Evolutionary conservation across 208 protist species (phyloP).

Genomic region (Naegleria fowleri): DNA sequence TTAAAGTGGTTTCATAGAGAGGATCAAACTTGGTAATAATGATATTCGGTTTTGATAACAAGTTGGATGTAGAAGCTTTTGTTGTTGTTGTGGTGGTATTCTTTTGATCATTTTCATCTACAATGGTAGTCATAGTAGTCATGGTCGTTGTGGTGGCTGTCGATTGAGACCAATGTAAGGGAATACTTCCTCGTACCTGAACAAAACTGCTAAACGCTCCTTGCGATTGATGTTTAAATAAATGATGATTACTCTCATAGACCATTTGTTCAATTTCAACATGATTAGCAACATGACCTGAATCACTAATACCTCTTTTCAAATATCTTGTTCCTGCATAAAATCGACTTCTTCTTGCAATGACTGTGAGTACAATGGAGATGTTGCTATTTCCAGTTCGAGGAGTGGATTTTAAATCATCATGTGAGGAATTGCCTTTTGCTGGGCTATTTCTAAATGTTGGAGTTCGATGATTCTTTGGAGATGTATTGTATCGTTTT

Average conservation of each 20-base stretch:
- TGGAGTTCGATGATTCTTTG: constrained; percentile 41
- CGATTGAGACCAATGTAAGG: constrained; percentile 69
- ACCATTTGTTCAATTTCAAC: constrained; percentile 81
- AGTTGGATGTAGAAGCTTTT: not conserved
- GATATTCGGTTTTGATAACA: constrained; percentile 71
- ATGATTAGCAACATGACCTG: constrained; percentile 69
- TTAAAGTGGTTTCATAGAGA: constrained; percentile 53
- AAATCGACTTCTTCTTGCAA: constrained; percentile 76
- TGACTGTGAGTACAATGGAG: constrained; percentile 63
- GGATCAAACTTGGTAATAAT: constrained; percentile 48
- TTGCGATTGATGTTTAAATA: not conserved
- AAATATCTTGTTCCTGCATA: constrained; percentile 87
- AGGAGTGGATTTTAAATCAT: constrained; percentile 34
- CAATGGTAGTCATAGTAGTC: not conserved
- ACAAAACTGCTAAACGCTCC: constrained; percentile 61
- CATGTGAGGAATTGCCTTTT: constrained; percentile 37
- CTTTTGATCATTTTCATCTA: constrained; percentile 10
- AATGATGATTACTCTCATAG: constrained; percentile 44
- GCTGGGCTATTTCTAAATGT: constrained; percentile 35
- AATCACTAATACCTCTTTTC: constrained; percentile 81
- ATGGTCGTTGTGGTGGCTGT: constrained; percentile 24
- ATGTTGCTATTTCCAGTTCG: constrained; percentile 40
- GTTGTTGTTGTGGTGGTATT: not conserved
- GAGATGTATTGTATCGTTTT: constrained; percentile 33
- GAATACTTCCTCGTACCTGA: constrained; percentile 72